Evolutionary conservation across 1,139 yeast species (phyloP), one percentile per base, ranked within the genome.

Genomic region (Geotrichum klebahnii): DNA sequence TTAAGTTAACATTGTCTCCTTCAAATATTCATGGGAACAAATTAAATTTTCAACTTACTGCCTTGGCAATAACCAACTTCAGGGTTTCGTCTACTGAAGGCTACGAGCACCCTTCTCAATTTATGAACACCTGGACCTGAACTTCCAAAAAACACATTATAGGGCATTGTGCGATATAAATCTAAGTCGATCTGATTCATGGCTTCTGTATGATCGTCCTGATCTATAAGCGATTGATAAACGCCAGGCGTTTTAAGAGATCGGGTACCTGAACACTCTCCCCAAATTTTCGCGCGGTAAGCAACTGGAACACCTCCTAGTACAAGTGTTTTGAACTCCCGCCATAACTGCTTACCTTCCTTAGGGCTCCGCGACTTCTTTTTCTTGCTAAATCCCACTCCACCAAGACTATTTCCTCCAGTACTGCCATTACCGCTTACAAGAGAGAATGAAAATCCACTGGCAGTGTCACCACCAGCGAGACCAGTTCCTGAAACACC

Each of bases 41-140:
- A 28, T 8, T 28, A 8, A 12, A 12, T 8, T 8, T 28, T 14
- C 16, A 14, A 33, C 37, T 33, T 33, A 33, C 37, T 50, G 0
- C 84, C 84, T 59, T 80, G 84, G 50, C 80, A 77, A 58, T 80
- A 80, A 0, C 84, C 84, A 39, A 79, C 69, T 1, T 68, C 69
- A 0, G 79, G 75, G 52, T 73, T 72, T 55, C 75, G 72, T 5
- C 74, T 68, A n/a, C 76, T 74, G 59, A 75, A 79, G 0, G 83
- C 82, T 43, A 75, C 71, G 40, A 80, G 65, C 2, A 80, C 74
- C 12, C 78, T 66, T 41, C 77, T 69, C 33, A 80, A 62, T 52
- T 75, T 76, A 44, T 66, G 68, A 37, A 74, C 74, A 20, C 80
- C 80, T 0, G 82, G 80, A 0, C 84, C 83, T 9, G 78, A 76